These are phyloP conservation scores for Skeletonema grethae DNA, from an alignment of 108 stramenopile genomes.

Conservation along the genomic window DNA sequence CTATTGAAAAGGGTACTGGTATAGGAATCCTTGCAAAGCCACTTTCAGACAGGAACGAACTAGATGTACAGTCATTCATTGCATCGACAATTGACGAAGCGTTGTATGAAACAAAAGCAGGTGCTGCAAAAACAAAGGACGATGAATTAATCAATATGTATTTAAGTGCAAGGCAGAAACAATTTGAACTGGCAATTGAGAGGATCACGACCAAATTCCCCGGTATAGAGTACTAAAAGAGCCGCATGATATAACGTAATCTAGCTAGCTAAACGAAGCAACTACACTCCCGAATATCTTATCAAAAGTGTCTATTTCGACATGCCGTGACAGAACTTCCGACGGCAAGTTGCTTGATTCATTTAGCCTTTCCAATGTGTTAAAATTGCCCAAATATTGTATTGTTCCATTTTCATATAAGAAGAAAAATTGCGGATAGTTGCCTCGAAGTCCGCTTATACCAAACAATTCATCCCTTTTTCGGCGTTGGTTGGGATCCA, in stretches of 20 bases:
- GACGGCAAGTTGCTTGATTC: constrained; percentile 57
- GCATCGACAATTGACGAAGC: constrained; percentile 65
- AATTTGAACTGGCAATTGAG: constrained; percentile 49
- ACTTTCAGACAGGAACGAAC: constrained; percentile 55
- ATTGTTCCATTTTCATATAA: constrained; percentile 39
- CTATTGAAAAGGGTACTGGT: constrained; percentile 38
- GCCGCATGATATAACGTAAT: not conserved
- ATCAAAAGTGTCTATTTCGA: constrained; percentile 62
- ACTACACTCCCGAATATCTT: constrained; percentile 60
- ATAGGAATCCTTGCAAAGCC: constrained; percentile 54
- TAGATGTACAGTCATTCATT: constrained; percentile 69
- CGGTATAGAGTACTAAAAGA: constrained; percentile 47
- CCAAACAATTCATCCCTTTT: constrained; percentile 65
- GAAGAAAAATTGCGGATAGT: constrained; percentile 85
- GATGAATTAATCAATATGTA: constrained; percentile 50
- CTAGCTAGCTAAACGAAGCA: constrained; percentile 34
- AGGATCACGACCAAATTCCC: constrained; percentile 50
- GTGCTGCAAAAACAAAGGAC: constrained; percentile 34
- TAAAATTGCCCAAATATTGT: constrained; percentile 59
- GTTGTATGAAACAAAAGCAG: constrained; percentile 50
- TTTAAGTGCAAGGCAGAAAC: constrained; percentile 47
- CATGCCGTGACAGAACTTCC: constrained; percentile 53
- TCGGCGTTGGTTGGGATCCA: constrained; percentile 44
- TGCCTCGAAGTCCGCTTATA: constrained; percentile 64
- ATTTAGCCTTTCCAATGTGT: constrained; percentile 60